Percentiles rank a stretch among this genome's conserved stretches.
Conservation (phyloP, 2,329 filamentous ascomycete species). For the Coniochaeta prunicola region DNA sequence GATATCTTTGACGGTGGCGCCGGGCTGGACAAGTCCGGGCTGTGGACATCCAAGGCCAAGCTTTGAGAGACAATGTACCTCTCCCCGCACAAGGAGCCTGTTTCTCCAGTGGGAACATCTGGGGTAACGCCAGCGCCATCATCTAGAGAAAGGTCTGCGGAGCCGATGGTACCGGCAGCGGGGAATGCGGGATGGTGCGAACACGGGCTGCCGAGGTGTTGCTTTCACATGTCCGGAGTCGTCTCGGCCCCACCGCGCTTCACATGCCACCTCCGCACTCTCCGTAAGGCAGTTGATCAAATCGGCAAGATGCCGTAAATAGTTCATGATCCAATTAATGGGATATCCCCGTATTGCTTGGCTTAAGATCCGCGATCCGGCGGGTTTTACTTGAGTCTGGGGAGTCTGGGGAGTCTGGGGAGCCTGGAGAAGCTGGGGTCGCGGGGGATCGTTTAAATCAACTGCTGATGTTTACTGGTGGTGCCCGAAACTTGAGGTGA, state of each 20-base stretch:
- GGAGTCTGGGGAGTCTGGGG: neutral
- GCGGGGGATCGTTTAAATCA: too few relatives aligned
- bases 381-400: neutral
- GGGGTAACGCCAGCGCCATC: neutral
- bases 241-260: neutral
- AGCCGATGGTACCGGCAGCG: neutral
- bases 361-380: neutral
- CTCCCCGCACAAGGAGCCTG: neutral
- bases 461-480: too few relatives aligned
- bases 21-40: constrained; percentile 49
- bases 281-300: neutral
- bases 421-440: neutral
- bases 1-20: constrained; percentile 80
- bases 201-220: constrained; percentile 2
- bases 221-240: constrained; percentile 2
- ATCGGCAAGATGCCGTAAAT: neutral
- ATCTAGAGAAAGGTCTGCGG: neutral
- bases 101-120: neutral
- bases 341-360: neutral
- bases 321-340: neutral
- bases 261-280: neutral
- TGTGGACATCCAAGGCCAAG: constrained; percentile 45
- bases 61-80: constrained; percentile 25
- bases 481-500: too few relatives aligned
- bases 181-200: neutral